Percentiles rank a stretch among this genome's conserved stretches.
Conservation (phyloP, 176 grass and related monocot species). For the Lolium rigidum region DNA sequence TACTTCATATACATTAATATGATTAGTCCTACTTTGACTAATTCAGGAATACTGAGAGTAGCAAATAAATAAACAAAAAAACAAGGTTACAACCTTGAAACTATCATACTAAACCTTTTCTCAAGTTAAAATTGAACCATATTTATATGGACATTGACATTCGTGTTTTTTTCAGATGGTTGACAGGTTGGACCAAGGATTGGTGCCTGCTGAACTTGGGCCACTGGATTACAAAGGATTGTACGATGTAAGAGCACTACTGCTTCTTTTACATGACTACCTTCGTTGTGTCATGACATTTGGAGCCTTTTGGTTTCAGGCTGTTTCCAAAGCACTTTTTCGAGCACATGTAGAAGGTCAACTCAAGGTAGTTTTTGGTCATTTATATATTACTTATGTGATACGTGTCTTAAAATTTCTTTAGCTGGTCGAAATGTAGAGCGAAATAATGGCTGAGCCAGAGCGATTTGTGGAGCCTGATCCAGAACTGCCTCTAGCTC, state of each 20-base stretch:
- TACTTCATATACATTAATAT: constrained; percentile 29
- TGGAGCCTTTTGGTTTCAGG: constrained; percentile 57
- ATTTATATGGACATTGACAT: constrained; percentile 34
- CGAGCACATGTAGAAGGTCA: constrained; percentile 99
- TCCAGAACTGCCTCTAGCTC: constrained; percentile 93
- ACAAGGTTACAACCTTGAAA: background rate
- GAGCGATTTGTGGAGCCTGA: constrained; percentile 98
- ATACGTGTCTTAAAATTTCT: constrained; percentile 44
- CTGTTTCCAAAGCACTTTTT: constrained; percentile 88
- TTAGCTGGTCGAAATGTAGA: constrained; percentile 69
- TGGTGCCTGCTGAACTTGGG: constrained; percentile 76
- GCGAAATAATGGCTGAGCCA: constrained; percentile 94
- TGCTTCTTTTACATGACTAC: constrained; percentile 29
- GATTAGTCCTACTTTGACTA: constrained; percentile 18
- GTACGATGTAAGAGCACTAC: constrained; percentile 65
- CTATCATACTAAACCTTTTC: constrained; percentile 19
- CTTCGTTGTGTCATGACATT: constrained; percentile 41
- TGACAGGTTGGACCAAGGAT: constrained; percentile 93
- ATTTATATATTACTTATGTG: constrained; percentile 29
- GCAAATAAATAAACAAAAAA: background rate
- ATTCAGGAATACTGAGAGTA: background rate
- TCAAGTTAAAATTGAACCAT: constrained; percentile 27
- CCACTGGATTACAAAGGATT: constrained; percentile 92
- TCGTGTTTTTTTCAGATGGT: constrained; percentile 78
- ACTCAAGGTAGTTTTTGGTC: constrained; percentile 79